These are phyloP conservation scores for Myxozyma neotropica DNA, from an alignment of 805 yeast species.

Conservation along the genomic window DNA sequence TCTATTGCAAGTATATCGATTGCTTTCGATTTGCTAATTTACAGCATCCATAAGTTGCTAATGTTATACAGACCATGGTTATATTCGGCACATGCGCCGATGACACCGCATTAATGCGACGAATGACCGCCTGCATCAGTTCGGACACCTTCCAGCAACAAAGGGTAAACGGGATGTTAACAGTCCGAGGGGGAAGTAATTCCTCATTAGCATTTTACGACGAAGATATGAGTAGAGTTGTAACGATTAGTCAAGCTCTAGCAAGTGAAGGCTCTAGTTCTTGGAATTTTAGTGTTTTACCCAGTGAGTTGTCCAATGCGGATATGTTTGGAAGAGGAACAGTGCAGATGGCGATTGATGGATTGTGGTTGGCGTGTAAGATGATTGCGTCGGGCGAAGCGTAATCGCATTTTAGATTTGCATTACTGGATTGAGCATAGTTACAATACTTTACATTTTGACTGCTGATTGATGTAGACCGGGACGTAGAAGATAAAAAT, in stretches of 20 bases:
- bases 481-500: no score
- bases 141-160: constrained; percentile 14
- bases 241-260: neutral
- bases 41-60: no score
- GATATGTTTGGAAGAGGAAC: constrained; percentile 16
- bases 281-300: neutral
- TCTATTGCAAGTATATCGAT: neutral
- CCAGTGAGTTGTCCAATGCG: constrained; percentile 6
- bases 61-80: constrained; percentile 10
- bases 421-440: no score
- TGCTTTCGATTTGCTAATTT: no score
- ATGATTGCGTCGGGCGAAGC: constrained; percentile 12
- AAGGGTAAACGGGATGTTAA: constrained; percentile 13
- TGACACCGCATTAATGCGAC: constrained; percentile 2
- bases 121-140: constrained; percentile 5
- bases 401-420: neutral
- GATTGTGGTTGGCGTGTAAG: constrained; percentile 27
- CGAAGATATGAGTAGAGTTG: neutral
- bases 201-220: neutral
- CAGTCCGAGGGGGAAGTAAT: constrained; percentile 12
- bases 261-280: neutral
- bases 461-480: no score
- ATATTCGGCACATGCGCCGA: constrained; percentile 27
- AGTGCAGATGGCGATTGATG: constrained; percentile 27
- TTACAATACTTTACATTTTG: no score